These are phyloP conservation scores for Pseudogymnoascus sp. DNA, from an alignment of 2,329 filamentous ascomycete species.

Conservation along the genomic window DNA sequence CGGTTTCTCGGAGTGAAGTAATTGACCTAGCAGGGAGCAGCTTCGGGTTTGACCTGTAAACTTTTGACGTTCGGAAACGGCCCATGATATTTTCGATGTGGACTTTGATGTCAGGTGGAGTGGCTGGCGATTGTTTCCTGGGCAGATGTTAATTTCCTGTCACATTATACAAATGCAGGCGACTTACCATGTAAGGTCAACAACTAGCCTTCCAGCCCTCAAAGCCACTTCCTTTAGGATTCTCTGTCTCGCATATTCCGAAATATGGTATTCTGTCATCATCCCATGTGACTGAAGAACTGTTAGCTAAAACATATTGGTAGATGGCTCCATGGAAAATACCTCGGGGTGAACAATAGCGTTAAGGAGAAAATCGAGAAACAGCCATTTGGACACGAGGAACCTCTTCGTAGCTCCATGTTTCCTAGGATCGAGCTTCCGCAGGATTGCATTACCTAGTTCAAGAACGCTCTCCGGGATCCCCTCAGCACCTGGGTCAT, in stretches of 20 bases:
- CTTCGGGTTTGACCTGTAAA: slow-evolving; percentile 42
- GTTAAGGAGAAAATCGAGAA: slow-evolving; percentile 76
- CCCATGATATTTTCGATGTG: slow-evolving; percentile 66
- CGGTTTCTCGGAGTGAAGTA: slow-evolving; percentile 65
- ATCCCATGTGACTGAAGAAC: slow-evolving; percentile 44
- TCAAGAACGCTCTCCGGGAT: slow-evolving; percentile 80
- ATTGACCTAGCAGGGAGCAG: slow-evolving; percentile 64
- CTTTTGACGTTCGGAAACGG: slow-evolving; percentile 42
- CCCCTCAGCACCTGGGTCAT: slow-evolving; percentile 73
- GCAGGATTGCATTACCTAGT: slow-evolving; percentile 74
- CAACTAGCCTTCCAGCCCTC: slow-evolving; percentile 69
- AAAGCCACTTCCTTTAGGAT: slow-evolving; percentile 72
- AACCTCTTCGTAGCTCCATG: slow-evolving; percentile 71
- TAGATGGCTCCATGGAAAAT: slow-evolving; percentile 7
- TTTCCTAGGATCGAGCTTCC: slow-evolving; percentile 63
- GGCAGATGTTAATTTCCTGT: slow-evolving; percentile 6
- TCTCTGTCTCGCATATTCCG: slow-evolving; percentile 79
- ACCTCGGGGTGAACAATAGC: slow-evolving; percentile 86
- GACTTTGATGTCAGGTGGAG: slow-evolving; percentile 52
- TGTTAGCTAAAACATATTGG: slow-evolving; percentile 14
- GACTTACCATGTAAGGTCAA: slow-evolving; percentile 62
- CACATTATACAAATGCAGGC: neutral
- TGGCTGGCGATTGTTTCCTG: slow-evolving; percentile 51
- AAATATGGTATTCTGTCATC: slow-evolving; percentile 86
- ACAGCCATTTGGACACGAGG: slow-evolving; percentile 85